phyloP scores from a whole-genome alignment of 352 stramenopile genomes.

The Globisporangium uncinulatum region DNA sequence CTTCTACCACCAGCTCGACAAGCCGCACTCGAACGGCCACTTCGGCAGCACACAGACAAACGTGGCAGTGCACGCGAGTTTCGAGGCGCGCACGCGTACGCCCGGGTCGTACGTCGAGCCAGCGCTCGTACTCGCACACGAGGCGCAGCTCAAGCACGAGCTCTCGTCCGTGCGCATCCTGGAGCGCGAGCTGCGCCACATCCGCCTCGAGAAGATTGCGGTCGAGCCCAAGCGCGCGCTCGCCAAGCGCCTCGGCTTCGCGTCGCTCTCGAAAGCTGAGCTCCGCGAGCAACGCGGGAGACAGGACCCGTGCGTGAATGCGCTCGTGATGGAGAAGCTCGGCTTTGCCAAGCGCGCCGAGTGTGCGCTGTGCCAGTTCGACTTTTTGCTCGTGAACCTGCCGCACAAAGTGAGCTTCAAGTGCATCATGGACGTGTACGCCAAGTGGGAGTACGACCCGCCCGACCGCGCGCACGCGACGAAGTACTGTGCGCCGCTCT shows the following conservation, averaged over 20 bases:
- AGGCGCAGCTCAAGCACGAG: constrained; percentile 42
- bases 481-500: constrained; percentile 57
- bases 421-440: constrained; percentile 72
- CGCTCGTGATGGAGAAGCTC: constrained; percentile 50
- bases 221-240: constrained; percentile 14
- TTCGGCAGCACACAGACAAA: constrained; percentile 10
- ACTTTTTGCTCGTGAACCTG: constrained; percentile 51
- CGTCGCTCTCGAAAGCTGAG: constrained; percentile 18
- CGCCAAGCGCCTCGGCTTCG: constrained; percentile 18
- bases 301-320: constrained; percentile 40
- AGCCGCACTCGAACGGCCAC: constrained; percentile 13
- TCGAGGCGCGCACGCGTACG: constrained; percentile 8
- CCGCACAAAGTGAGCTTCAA: constrained; percentile 71
- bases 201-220: constrained; percentile 36
- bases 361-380: constrained; percentile 55
- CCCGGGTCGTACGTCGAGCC: constrained; percentile 28
- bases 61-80: constrained; percentile 7
- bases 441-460: constrained; percentile 45
- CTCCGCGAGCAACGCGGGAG: constrained; percentile 15
- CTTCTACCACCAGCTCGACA: constrained; percentile 10
- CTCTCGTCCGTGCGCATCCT: constrained; percentile 32
- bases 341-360: constrained; percentile 55
- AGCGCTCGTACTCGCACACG: constrained; percentile 30
- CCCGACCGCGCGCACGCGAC: constrained; percentile 32
- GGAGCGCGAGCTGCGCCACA: constrained; percentile 43